Percentiles rank a stretch among this genome's conserved stretches.
Evolutionary conservation across 2,329 filamentous ascomycete species (phyloP).

Genomic region (Sphaerulina musiva): DNA sequence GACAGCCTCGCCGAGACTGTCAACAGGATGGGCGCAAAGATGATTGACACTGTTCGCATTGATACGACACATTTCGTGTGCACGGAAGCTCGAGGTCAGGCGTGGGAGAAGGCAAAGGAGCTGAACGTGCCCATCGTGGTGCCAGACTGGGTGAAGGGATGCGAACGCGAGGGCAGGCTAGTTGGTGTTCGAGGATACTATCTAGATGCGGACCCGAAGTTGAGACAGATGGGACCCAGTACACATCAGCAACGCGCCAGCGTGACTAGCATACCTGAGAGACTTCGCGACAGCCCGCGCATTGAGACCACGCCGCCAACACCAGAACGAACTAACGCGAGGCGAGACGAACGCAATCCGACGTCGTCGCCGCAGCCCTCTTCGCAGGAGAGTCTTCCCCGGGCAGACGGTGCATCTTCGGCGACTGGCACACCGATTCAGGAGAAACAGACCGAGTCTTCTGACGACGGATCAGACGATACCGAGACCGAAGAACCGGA

Average conservation of each 20-base stretch:
- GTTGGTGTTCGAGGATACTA: constrained; percentile 95
- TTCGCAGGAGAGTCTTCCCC: neutral
- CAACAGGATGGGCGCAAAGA: constrained; percentile 83
- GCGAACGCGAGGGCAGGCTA: constrained; percentile 84
- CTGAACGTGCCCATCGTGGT: constrained; percentile 97
- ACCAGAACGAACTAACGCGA: constrained; percentile 37
- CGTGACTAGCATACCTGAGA: constrained; percentile 27
- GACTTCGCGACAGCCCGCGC: constrained; percentile 37
- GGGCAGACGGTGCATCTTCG: constrained; percentile 26
- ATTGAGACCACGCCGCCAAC: constrained; percentile 48
- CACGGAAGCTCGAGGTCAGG: constrained; percentile 78
- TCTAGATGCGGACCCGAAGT: constrained; percentile 71
- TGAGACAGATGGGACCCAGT: constrained; percentile 47
- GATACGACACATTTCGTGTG: constrained; percentile 99
- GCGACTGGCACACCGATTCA: constrained; percentile 23
- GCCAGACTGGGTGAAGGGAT: constrained; percentile 96
- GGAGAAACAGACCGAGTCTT: constrained; percentile 25
- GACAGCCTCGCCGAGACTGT: constrained; percentile 70
- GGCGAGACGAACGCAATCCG: constrained; percentile 5
- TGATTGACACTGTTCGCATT: constrained; percentile 84
- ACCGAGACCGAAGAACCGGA: constrained; percentile 24
- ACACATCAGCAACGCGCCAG: constrained; percentile 28
- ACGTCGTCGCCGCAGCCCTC: constrained; percentile 25
- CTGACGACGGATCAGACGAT: constrained; percentile 24
- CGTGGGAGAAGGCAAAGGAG: constrained; percentile 95